Conservation (phyloP, 306 rosid genomes). For the Rosa chinensis region DNA sequence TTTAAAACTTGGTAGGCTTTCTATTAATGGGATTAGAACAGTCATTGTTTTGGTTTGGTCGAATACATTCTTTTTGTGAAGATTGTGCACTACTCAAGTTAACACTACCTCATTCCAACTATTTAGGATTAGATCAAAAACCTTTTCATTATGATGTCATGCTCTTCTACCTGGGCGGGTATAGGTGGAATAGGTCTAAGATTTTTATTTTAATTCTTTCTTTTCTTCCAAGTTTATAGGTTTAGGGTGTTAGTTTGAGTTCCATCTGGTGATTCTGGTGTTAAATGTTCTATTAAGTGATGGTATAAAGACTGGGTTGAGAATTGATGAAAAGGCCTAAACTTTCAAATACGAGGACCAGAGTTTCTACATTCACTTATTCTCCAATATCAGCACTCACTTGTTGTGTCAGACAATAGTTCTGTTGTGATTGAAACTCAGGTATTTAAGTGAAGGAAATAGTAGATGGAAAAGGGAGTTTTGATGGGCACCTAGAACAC, state of each 20-base stretch:
- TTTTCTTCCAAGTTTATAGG: too few relatives aligned
- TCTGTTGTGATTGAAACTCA: not conserved
- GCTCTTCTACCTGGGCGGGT: not conserved
- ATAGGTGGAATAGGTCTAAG: not conserved
- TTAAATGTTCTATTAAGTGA: not conserved
- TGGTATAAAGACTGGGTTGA: not conserved
- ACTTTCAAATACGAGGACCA: not conserved
- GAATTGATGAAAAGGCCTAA: not conserved
- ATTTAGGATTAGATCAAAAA: not conserved
- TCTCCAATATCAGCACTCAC: not conserved
- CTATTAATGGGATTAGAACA: not conserved
- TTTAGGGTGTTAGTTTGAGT: too few relatives aligned
- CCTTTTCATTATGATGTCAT: not conserved
- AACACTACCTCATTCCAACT: not conserved
- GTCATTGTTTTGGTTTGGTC: not conserved
- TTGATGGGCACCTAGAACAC: not conserved
- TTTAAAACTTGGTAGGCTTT: not conserved
- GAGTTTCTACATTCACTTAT: not conserved
- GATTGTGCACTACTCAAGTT: not conserved
- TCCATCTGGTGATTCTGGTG: not conserved
- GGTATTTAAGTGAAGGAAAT: not conserved
- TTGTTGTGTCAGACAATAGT: not conserved
- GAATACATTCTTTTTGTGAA: not conserved
- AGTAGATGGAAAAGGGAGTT: not conserved
- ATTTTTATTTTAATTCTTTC: too few relatives aligned